Conservation (phyloP, 2,329 filamentous ascomycete species). For the Calonectria fujianensis region DNA sequence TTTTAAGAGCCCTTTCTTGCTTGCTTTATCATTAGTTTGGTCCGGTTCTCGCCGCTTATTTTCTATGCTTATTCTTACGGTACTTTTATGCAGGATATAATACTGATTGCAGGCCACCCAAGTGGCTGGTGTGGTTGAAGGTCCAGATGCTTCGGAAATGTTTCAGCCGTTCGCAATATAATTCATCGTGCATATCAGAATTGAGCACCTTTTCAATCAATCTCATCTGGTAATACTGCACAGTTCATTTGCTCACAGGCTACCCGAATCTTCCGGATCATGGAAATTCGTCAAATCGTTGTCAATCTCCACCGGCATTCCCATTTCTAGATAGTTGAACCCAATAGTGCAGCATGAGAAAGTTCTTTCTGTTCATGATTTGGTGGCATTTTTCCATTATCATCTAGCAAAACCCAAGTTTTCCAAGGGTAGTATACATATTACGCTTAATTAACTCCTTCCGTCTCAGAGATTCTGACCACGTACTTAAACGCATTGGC, state of each 20-base stretch:
- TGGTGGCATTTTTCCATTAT: background rate
- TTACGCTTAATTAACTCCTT: background rate
- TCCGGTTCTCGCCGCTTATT: background rate
- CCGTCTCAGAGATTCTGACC: slow-evolving; percentile 2
- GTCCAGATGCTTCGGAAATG: background rate
- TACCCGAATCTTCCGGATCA: background rate
- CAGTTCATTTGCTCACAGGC: too few species aligned
- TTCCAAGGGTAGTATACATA: too few species aligned
- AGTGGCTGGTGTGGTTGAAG: too few species aligned
- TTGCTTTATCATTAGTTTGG: background rate
- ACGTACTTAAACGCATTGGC: slow-evolving; percentile 11
- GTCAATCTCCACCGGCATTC: background rate
- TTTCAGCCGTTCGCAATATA: background rate
- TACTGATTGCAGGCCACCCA: too few species aligned
- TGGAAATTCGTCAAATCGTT: background rate
- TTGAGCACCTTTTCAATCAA: background rate
- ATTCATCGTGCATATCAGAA: background rate
- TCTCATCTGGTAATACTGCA: background rate
- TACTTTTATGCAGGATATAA: background rate
- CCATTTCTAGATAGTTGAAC: background rate
- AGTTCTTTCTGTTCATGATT: background rate
- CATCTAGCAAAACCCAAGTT: background rate
- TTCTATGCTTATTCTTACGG: background rate
- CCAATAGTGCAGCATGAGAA: background rate
- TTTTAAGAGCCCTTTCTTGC: background rate